These are phyloP conservation scores for Trametes meyenii DNA, from an alignment of 768 basidiomycete species.

Conservation along the genomic window DNA sequence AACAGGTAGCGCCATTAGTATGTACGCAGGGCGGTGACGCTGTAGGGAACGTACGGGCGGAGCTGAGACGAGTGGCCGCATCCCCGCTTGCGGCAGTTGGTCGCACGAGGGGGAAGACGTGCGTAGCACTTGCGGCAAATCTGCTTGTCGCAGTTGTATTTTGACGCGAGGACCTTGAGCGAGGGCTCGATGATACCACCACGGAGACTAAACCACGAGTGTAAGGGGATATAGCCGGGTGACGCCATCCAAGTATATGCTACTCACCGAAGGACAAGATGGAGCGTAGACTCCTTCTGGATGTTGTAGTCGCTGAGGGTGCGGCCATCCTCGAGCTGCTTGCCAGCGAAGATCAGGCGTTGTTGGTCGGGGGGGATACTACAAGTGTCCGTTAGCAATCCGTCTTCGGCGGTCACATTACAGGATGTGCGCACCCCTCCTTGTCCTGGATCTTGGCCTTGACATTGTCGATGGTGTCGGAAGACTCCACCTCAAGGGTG, in stretches of 20 bases:
- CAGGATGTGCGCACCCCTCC: constrained; percentile 54
- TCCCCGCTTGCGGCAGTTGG: constrained; percentile 96
- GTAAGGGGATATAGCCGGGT: constrained; percentile 2
- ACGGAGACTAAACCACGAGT: constrained; percentile 64
- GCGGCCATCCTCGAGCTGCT: constrained; percentile 98
- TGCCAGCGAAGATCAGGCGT: constrained; percentile 94
- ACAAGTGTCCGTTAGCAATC: constrained; percentile 1
- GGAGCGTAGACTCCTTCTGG: constrained; percentile 97
- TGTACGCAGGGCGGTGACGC: neutral
- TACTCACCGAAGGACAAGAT: constrained; percentile 90
- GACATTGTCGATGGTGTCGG: constrained; percentile 96
- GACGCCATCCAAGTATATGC: neutral
- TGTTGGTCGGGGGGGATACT: constrained; percentile 96
- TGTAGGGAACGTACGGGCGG: constrained; percentile 70
- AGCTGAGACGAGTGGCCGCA: constrained; percentile 92
- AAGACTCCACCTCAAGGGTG: constrained; percentile 98
- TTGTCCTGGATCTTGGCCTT: constrained; percentile 84
- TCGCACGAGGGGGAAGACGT: constrained; percentile 97
- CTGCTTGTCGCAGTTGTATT: constrained; percentile 99
- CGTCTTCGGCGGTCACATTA: neutral
- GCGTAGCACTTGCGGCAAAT: constrained; percentile 99
- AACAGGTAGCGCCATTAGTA: neutral
- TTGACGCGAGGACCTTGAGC: constrained; percentile 93
- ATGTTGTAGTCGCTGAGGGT: constrained; percentile 98
- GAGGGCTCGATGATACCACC: constrained; percentile 99